Evolutionary conservation across 805 yeast genomes (phyloP).

Genomic region (Yarrowia keelungensis): DNA sequence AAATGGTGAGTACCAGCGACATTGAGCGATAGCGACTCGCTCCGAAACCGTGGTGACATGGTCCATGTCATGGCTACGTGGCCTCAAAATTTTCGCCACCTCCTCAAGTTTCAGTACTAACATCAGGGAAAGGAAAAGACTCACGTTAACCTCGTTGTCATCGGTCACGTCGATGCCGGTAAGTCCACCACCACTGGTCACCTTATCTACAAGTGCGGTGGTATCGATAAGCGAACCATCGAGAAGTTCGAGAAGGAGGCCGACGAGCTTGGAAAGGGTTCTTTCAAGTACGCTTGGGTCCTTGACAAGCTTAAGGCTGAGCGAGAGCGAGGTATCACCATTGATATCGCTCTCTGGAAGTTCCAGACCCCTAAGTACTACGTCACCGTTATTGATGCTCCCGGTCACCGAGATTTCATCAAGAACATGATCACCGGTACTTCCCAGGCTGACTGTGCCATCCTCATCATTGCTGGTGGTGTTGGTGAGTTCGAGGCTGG

Average conservation of each 20-base stretch:
- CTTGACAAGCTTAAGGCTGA: constrained; percentile 95
- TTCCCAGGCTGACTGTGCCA: constrained; percentile 92
- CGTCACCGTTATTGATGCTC: constrained; percentile 93
- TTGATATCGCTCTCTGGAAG: constrained; percentile 91
- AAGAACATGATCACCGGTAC: constrained; percentile 97
- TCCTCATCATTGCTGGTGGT: constrained; percentile 89
- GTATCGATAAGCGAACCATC: constrained; percentile 95
- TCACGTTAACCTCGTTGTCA: constrained; percentile 99
- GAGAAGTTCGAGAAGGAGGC: constrained; percentile 99
- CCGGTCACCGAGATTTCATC: constrained; percentile 97
- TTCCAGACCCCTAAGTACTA: constrained; percentile 90
- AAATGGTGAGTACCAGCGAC: constrained; percentile 41
- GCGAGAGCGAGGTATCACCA: constrained; percentile 97
- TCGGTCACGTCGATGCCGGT: constrained; percentile 99
- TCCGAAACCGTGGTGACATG: not conserved
- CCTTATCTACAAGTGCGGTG: constrained; percentile 99
- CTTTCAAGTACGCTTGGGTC: constrained; percentile 98
- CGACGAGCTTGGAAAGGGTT: constrained; percentile 95
- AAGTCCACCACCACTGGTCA: constrained; percentile 99
- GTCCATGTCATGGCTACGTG: not conserved
- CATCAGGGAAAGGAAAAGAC: constrained; percentile 87
- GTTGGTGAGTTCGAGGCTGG: constrained; percentile 96
- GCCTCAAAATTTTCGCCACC: not conserved
- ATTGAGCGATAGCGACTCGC: not conserved
- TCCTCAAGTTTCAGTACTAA: not conserved